Percentiles rank a stretch among this genome's conserved stretches.
These are phyloP conservation scores for Dryas alaskensis DNA, from an alignment of 306 rosid species.

Conservation along the genomic window DNA sequence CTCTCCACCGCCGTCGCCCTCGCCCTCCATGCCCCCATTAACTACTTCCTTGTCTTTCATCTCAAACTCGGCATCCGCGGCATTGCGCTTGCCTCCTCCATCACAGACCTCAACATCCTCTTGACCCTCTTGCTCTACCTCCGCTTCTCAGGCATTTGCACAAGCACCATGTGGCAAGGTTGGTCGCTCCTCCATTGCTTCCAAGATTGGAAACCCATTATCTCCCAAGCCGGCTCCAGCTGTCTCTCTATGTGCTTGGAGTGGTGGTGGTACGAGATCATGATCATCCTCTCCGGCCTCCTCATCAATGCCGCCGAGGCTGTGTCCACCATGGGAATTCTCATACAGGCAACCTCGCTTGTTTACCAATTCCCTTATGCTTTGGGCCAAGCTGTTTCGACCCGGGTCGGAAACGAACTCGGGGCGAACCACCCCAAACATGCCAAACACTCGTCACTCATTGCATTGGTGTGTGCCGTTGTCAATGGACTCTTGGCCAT, in stretches of 20 bases:
- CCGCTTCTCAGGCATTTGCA: slow-evolving; percentile 9
- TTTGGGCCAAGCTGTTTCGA: slow-evolving; percentile 39
- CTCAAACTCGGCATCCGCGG: slow-evolving; percentile 30
- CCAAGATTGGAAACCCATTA: slow-evolving; percentile 38
- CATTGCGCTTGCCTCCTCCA: slow-evolving; percentile 27
- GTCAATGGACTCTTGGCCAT: slow-evolving; percentile 26
- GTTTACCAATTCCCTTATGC: slow-evolving; percentile 41
- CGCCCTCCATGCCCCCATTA: slow-evolving; percentile 20
- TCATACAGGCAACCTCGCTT: slow-evolving; percentile 45
- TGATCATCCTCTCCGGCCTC: slow-evolving; percentile 36
- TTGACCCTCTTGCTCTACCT: slow-evolving; percentile 17
- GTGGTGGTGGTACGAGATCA: slow-evolving; percentile 61
- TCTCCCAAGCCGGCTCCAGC: slow-evolving; percentile 38
- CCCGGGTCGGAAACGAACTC: slow-evolving; percentile 43
- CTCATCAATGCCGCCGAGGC: slow-evolving; percentile 27
- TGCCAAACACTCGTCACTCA: slow-evolving; percentile 30
- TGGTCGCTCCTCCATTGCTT: slow-evolving; percentile 32
- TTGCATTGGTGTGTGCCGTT: slow-evolving; percentile 26
- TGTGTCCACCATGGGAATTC: slow-evolving; percentile 40
- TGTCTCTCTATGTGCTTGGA: slow-evolving; percentile 42
- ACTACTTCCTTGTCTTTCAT: slow-evolving; percentile 1
- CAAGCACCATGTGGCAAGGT: slow-evolving; percentile 21
- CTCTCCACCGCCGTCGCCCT: slow-evolving; percentile 21
- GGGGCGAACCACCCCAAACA: slow-evolving; percentile 36
- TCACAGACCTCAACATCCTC: slow-evolving; percentile 32